These are phyloP conservation scores for Scytalidium sp. DNA, from an alignment of 2,329 filamentous ascomycete species.

Conservation along the genomic window DNA sequence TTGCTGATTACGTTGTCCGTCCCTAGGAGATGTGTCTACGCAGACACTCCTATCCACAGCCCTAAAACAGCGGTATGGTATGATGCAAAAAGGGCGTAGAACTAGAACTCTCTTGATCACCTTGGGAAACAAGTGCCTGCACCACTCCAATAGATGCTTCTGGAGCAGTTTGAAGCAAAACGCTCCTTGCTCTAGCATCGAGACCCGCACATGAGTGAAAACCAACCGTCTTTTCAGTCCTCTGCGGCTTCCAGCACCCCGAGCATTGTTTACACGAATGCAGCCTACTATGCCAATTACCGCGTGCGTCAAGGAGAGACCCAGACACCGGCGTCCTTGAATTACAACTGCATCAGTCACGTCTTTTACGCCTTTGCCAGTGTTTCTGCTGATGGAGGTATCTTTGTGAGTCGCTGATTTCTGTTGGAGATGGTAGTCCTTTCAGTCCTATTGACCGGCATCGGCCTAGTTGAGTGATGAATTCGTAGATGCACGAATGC, in stretches of 20 bases:
- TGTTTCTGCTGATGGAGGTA: constrained; percentile 67
- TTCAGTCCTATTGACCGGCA: constrained; percentile 10
- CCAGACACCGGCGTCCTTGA: constrained; percentile 65
- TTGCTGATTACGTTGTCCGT: no score
- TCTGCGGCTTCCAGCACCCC: constrained; percentile 24
- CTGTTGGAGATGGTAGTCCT: constrained; percentile 2
- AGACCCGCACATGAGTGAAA: constrained; percentile 4
- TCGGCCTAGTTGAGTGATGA: constrained; percentile 67
- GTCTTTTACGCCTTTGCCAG: constrained; percentile 82
- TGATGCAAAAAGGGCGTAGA: no score
- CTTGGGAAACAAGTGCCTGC: no score
- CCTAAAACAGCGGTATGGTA: no score
- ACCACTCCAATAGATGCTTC: neutral
- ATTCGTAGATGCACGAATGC: constrained; percentile 70
- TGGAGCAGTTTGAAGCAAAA: neutral
- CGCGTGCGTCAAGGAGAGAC: constrained; percentile 65
- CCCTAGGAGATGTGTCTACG: no score
- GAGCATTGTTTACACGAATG: constrained; percentile 63
- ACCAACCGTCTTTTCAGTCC: constrained; percentile 26
- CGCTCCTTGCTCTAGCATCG: neutral
- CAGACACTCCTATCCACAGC: no score
- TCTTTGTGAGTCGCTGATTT: constrained; percentile 63
- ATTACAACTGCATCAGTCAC: constrained; percentile 74
- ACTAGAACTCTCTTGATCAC: no score
- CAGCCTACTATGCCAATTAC: constrained; percentile 82